These are phyloP conservation scores for Paecilomyces niveus DNA, from an alignment of 2,329 filamentous ascomycete genomes.

Conservation along the genomic window DNA sequence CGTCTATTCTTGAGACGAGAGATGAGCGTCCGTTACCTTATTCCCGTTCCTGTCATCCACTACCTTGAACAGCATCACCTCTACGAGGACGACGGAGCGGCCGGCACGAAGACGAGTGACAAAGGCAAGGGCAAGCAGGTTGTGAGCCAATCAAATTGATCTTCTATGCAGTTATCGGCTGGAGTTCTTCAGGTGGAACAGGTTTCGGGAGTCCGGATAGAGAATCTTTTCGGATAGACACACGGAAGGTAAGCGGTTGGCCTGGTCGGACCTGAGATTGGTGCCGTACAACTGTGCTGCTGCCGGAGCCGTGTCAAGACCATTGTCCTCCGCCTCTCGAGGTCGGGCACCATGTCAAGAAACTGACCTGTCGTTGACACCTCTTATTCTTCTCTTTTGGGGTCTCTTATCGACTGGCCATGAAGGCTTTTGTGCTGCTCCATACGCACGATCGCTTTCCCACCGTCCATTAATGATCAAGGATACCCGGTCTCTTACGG, in stretches of 20 bases:
- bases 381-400: neutral
- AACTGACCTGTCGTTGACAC: neutral
- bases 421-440: neutral
- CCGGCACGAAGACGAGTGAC: slow-evolving; percentile 16
- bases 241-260: neutral
- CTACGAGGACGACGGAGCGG: slow-evolving; percentile 48
- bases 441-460: neutral
- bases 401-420: neutral
- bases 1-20: slow-evolving; percentile 70
- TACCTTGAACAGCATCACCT: slow-evolving; percentile 64
- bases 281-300: neutral
- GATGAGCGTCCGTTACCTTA: slow-evolving; percentile 73
- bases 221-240: neutral
- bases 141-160: slow-evolving; percentile 19
- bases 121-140: slow-evolving; percentile 27
- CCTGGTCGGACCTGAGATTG: neutral
- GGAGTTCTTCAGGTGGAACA: neutral
- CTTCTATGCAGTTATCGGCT: neutral
- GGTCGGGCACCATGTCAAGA: neutral
- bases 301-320: neutral
- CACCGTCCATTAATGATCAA: neutral
- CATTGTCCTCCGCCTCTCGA: neutral
- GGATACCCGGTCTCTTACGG: neutral
- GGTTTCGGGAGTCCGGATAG: neutral
- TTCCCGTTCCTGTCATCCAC: slow-evolving; percentile 66